These are phyloP conservation scores for Trichomonascaceae sp. DNA, from an alignment of 1,139 yeast species.

Conservation along the genomic window DNA sequence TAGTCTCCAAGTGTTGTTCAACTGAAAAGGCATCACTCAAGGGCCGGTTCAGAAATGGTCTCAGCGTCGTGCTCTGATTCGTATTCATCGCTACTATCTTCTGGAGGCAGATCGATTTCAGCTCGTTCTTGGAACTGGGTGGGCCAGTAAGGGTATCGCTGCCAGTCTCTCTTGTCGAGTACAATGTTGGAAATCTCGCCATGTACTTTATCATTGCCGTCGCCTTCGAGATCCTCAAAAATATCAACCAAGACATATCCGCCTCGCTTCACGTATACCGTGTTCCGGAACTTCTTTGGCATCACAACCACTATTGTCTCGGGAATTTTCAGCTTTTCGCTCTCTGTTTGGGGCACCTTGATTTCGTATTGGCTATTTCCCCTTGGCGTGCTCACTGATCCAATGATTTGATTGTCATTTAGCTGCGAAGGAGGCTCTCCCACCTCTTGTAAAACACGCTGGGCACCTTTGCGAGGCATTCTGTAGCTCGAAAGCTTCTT, in stretches of 20 bases:
- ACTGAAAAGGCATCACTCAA: too few species aligned
- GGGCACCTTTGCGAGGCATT: constrained; percentile 17
- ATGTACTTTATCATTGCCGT: constrained; percentile 14
- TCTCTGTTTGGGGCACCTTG: constrained; percentile 15
- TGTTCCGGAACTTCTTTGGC: constrained; percentile 27
- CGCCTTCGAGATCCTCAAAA: constrained; percentile 11
- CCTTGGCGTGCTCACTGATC: constrained; percentile 19
- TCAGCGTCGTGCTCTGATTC: not conserved
- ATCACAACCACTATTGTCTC: constrained; percentile 19
- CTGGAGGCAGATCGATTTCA: not conserved
- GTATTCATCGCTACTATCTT: not conserved
- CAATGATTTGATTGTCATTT: constrained; percentile 20
- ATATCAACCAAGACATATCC: constrained; percentile 24
- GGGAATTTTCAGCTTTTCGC: constrained; percentile 7
- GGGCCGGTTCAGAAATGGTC: too few species aligned
- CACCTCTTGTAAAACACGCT: constrained; percentile 14
- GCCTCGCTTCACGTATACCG: constrained; percentile 27
- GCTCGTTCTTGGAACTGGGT: constrained; percentile 16
- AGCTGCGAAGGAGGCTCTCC: constrained; percentile 23
- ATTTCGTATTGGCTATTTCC: constrained; percentile 25
- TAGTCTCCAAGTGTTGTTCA: too few species aligned
- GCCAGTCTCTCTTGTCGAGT: constrained; percentile 24
- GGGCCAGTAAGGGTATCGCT: constrained; percentile 26
- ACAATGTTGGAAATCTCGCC: constrained; percentile 28
- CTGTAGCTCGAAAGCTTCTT: too few species aligned